phyloP scores from a whole-genome alignment of 106 monocot species.

The Gastrodia elata region DNA sequence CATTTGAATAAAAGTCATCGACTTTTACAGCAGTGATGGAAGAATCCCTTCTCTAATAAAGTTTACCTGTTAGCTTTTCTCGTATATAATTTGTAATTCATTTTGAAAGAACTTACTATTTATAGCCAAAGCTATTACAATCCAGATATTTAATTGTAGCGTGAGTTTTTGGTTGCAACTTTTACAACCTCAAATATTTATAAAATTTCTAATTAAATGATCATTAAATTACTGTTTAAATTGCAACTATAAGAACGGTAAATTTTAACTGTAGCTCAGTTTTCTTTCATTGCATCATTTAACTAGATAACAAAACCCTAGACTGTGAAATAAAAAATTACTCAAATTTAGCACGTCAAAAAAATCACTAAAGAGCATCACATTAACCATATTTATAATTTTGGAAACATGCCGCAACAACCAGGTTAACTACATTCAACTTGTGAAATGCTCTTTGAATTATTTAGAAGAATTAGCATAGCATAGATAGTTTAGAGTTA shows the following conservation, averaged over 20 bases:
- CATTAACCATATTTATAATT: background rate
- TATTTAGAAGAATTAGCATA: background rate
- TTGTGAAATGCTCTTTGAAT: background rate
- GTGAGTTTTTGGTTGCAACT: background rate
- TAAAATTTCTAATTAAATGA: background rate
- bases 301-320: background rate
- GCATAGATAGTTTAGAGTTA: background rate
- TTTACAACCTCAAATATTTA: background rate
- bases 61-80: background rate
- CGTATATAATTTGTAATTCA: background rate
- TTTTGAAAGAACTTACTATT: background rate
- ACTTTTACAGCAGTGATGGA: background rate
- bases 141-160: background rate
- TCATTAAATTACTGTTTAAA: background rate
- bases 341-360: background rate
- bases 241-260: background rate
- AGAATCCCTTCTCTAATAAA: background rate
- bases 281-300: constrained; percentile 1
- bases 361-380: background rate
- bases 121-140: background rate
- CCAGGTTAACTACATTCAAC: too few relatives aligned
- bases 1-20: background rate
- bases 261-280: background rate
- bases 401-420: background rate
- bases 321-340: background rate